These are phyloP conservation scores for Liriodendron chinense DNA, from an alignment of 164 flowering plant species.

Conservation along the genomic window DNA sequence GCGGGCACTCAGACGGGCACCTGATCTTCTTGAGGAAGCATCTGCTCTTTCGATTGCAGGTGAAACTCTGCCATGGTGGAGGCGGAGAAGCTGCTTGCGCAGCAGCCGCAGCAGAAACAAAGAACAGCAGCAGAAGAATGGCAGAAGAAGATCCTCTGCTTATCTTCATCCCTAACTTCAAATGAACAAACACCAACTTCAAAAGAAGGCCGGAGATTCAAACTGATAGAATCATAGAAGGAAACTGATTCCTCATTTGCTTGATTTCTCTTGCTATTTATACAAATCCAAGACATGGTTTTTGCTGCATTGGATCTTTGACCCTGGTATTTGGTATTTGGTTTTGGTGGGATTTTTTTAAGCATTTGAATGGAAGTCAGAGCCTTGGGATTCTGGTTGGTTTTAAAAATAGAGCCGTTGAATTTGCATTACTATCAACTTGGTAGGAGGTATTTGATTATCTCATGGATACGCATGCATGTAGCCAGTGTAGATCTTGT, in stretches of 20 bases:
- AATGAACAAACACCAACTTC: not conserved
- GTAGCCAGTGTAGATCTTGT: too few species aligned
- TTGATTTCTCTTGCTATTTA: not conserved
- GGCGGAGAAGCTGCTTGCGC: slow-evolving; percentile 8
- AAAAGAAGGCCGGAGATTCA: slow-evolving; percentile 53
- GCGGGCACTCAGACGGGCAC: slow-evolving; percentile 33
- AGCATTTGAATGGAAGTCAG: slow-evolving; percentile 6
- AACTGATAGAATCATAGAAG: not conserved
- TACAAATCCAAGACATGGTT: not conserved
- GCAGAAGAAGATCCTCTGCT: not conserved
- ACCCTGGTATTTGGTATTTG: not conserved
- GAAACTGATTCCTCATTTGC: not conserved
- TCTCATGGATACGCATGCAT: too few species aligned
- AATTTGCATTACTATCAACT: not conserved
- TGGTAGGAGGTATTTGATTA: not conserved
- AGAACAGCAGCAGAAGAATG: slow-evolving; percentile 11
- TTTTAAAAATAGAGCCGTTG: not conserved
- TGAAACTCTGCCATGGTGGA: slow-evolving; percentile 7
- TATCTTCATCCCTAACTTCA: not conserved
- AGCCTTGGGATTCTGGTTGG: not conserved
- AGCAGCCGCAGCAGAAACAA: slow-evolving; percentile 1
- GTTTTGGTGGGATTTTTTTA: not conserved
- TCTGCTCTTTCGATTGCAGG: slow-evolving; percentile 17
- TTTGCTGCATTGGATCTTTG: not conserved
- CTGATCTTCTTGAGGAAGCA: slow-evolving; percentile 22